Conservation (phyloP, 208 protist genomes). For the Leishmania gerbilli region DNA sequence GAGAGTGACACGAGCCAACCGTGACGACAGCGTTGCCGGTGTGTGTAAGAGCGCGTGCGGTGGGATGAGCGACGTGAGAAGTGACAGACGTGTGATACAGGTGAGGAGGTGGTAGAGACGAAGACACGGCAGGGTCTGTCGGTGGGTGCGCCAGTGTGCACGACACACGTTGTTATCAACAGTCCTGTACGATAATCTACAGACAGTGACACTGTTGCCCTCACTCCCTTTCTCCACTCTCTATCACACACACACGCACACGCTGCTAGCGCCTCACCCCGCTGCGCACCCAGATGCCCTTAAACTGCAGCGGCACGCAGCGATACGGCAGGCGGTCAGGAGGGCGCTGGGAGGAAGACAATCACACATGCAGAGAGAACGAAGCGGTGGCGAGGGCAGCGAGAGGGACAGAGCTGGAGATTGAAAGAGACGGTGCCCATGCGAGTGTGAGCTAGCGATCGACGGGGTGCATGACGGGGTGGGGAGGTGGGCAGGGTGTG, state of each 20-base stretch:
- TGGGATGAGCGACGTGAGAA: background rate
- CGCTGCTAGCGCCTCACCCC: background rate
- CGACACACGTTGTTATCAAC: background rate
- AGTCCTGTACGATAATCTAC: background rate
- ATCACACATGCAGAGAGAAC: background rate
- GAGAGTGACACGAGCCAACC: background rate
- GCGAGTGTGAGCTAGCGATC: background rate
- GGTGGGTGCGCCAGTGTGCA: background rate
- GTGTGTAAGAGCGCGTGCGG: background rate
- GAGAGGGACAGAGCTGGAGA: background rate
- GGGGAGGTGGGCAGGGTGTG: background rate
- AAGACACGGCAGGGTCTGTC: background rate
- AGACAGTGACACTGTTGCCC: background rate
- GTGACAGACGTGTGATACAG: background rate
- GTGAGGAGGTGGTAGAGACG: background rate
- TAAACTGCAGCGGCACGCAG: background rate
- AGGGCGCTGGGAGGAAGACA: background rate
- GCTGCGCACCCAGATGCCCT: background rate
- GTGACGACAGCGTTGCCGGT: background rate
- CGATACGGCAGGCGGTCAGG: background rate
- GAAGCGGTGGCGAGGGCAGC: background rate
- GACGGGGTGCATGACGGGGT: background rate
- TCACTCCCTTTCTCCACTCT: background rate
- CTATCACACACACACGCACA: background rate
- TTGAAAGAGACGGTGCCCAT: background rate